A percentile compares a stretch with the other conserved stretches of the same genome.
Conservation (phyloP, 345 rosid species). For the Bretschneidera sinensis region DNA sequence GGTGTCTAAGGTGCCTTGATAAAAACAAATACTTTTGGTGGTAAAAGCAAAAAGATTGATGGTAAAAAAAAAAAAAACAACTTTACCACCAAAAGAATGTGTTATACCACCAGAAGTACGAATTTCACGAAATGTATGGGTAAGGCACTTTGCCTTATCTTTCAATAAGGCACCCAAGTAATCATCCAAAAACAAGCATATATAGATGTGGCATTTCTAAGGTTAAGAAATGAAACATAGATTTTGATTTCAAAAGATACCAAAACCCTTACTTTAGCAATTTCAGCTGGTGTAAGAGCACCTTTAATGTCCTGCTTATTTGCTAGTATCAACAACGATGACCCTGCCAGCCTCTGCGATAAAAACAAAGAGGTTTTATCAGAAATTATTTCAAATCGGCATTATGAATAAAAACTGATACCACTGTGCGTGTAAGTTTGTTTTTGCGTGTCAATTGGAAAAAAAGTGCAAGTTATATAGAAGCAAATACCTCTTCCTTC, state of each 20-base stretch:
- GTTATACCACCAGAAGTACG: too few species aligned
- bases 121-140: too few species aligned
- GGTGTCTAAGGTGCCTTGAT: too few species aligned
- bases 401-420: background rate
- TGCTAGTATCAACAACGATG: conserved; percentile 79
- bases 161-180: too few species aligned
- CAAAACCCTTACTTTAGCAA: conserved; percentile 60
- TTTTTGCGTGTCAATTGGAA: background rate
- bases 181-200: too few species aligned
- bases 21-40: too few species aligned
- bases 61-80: too few species aligned
- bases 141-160: too few species aligned
- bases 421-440: too few species aligned
- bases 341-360: conserved; percentile 83
- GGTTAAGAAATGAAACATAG: background rate
- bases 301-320: conserved; percentile 93
- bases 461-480: background rate
- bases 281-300: conserved; percentile 76
- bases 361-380: conserved; percentile 4
- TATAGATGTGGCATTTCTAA: background rate
- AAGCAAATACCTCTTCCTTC: conserved; percentile 76
- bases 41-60: too few species aligned
- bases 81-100: too few species aligned
- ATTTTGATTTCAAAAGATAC: background rate
- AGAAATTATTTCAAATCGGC: background rate